Evolutionary conservation across 305 asterid genomes (phyloP), one percentile per base, ranked within the genome.

Genomic region (Ajuga reptans): DNA sequence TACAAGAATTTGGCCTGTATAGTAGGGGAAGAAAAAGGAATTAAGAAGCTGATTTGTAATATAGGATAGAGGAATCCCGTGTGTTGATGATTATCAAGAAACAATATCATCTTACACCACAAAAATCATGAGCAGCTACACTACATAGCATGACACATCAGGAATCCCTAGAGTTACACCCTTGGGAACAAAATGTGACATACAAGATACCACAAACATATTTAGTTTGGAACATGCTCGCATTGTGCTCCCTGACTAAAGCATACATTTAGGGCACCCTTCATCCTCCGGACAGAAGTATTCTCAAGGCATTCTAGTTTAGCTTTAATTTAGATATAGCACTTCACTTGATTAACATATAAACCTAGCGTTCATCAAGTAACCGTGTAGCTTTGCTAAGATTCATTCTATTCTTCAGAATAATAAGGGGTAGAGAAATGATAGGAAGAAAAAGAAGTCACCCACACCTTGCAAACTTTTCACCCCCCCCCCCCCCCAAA

Each of bases 1-100:
- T 89, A 89, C 58, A 87, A 69, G 77, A 85, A 72, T 77, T 89
- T 89, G 59, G 96, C 96, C 94, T 87, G 84, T 70, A 64, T 73
- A 75, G 47, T 45, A 51, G 49, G 58, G 54, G n/a, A 47, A 8
- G 8, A 39, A 39, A 39, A 39, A 39, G 45, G 27, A 6, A 6
- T 16, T 50, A 27, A 45, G 45, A 7, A 68, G 46, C 46, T 31
- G 36, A 36, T 37, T 71, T 29, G 42, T 41, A 15, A 49, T 21
- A 4, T 31, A 21, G 24, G 49, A 53, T 34, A 9, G 55, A 12
- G 31, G 24, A 69, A 56, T n/a, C 15, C 29, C 5, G 49, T 18
- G 61, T 67, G 10, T 31, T 4, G 33, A 49, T 17, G 5, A 16
- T 15, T n/a, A 49, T 9, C 36, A 15, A 15, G 7, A 47, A 29